Evolutionary conservation across 2,329 filamentous ascomycete genomes (phyloP).

Genomic region (Emericellopsis atlantica): DNA sequence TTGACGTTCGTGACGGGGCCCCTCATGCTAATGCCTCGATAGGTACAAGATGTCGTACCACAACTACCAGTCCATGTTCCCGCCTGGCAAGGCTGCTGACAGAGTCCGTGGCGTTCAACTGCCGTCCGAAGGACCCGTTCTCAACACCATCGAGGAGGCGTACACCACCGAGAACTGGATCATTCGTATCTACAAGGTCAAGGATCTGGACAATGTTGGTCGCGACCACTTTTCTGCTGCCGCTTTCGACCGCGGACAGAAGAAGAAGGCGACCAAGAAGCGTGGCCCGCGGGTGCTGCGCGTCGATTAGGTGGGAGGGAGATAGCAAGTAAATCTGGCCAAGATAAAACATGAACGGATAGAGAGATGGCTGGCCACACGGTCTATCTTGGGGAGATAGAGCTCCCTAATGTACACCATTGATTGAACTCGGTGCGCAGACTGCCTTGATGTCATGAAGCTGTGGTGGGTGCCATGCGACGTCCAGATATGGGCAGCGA

Average conservation of each 20-base stretch:
- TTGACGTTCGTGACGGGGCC: neutral
- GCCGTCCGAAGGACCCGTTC: conserved; percentile 72
- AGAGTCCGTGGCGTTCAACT: conserved; percentile 73
- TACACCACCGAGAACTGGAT: conserved; percentile 99
- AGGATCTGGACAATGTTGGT: conserved; percentile 92
- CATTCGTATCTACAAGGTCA: conserved; percentile 99
- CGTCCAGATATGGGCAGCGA: too few species aligned
- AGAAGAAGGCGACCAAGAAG: conserved; percentile 69
- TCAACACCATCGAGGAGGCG: conserved; percentile 87
- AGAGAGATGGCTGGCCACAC: neutral
- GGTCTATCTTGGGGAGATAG: neutral
- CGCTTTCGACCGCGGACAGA: conserved; percentile 66
- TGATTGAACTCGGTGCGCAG: conserved; percentile 10
- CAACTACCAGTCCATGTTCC: conserved; percentile 90
- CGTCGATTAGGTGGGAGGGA: conserved; percentile 43
- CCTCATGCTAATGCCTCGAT: conserved; percentile 11
- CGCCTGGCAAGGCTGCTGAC: conserved; percentile 77
- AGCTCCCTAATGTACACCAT: conserved; percentile 23
- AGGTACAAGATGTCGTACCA: conserved; percentile 99
- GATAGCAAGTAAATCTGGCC: conserved; percentile 1
- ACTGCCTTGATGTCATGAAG: too few species aligned
- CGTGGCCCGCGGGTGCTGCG: conserved; percentile 59
- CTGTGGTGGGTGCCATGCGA: too few species aligned
- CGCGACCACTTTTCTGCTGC: conserved; percentile 64
- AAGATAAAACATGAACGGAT: conserved; percentile 2